These are phyloP conservation scores for Mimosa bimucronata DNA, from an alignment of 306 rosid genomes.

Conservation along the genomic window DNA sequence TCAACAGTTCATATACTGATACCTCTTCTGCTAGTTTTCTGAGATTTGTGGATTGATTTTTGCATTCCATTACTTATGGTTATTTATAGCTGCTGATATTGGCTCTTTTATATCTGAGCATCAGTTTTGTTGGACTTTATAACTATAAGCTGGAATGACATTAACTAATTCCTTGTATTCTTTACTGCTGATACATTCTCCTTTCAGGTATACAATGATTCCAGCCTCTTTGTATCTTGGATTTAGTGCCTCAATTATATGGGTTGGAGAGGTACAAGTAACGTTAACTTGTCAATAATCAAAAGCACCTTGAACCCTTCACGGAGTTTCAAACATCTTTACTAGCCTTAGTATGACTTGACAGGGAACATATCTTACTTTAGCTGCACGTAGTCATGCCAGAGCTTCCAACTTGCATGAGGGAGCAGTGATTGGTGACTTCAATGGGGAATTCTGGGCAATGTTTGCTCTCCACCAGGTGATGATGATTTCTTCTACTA, in stretches of 20 bases:
- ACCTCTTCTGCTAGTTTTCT: not conserved
- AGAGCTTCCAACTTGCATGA: slow-evolving; percentile 62
- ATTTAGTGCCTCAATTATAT: slow-evolving; percentile 93
- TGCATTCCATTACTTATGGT: slow-evolving; percentile 8
- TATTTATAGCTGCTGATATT: not conserved
- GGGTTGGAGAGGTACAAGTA: slow-evolving; percentile 89
- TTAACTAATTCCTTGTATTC: slow-evolving; percentile 17
- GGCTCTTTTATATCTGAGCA: slow-evolving; percentile 15
- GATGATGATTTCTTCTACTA: slow-evolving; percentile 1
- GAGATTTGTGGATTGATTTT: slow-evolving; percentile 11
- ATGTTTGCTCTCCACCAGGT: slow-evolving; percentile 88
- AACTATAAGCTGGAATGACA: slow-evolving; percentile 7
- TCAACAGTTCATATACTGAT: not conserved
- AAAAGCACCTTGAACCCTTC: slow-evolving; percentile 33
- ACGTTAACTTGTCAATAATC: slow-evolving; percentile 30
- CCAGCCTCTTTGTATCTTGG: slow-evolving; percentile 93
- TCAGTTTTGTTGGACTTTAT: slow-evolving; percentile 28
- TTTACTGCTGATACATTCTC: slow-evolving; percentile 27
- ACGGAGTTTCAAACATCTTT: slow-evolving; percentile 4
- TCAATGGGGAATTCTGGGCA: slow-evolving; percentile 96
- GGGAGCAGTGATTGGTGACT: slow-evolving; percentile 85
- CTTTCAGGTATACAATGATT: slow-evolving; percentile 87
- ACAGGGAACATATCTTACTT: slow-evolving; percentile 95
- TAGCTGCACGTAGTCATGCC: slow-evolving; percentile 82
- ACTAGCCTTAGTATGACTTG: slow-evolving; percentile 37